These are phyloP conservation scores for Russula vinacea DNA, from an alignment of 768 basidiomycete species.

Conservation along the genomic window DNA sequence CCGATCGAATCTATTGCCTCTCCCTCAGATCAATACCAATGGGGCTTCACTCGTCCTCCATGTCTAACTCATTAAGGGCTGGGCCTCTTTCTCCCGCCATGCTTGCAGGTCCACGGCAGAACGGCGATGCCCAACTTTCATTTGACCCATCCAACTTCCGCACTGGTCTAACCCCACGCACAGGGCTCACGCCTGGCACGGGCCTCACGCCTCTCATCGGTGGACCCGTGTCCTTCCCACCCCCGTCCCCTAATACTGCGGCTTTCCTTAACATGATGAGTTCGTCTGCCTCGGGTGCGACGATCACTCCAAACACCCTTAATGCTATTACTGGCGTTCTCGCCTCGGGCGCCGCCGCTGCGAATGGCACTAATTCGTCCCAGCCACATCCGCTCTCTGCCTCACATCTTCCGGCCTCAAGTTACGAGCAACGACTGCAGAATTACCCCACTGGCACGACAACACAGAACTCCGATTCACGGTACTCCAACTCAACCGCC, in stretches of 20 bases:
- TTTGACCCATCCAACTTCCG: constrained; percentile 76
- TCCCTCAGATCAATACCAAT: constrained; percentile 54
- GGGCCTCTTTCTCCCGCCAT: constrained; percentile 96
- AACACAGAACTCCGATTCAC: constrained; percentile 21
- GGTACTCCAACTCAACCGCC: constrained; percentile 47
- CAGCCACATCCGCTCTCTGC: constrained; percentile 40
- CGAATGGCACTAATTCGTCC: constrained; percentile 57
- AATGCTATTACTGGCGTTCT: constrained; percentile 80
- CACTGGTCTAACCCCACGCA: constrained; percentile 83
- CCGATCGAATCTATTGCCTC: constrained; percentile 78
- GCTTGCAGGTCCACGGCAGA: constrained; percentile 80
- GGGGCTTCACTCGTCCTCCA: constrained; percentile 59
- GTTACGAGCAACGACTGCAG: constrained; percentile 26
- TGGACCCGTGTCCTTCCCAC: constrained; percentile 72
- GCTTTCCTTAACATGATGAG: constrained; percentile 92
- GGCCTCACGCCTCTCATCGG: constrained; percentile 81
- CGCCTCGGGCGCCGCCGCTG: constrained; percentile 52
- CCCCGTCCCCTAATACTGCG: constrained; percentile 83
- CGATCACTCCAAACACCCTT: constrained; percentile 66
- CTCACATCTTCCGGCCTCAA: constrained; percentile 34
- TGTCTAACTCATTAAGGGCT: constrained; percentile 77
- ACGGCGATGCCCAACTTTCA: constrained; percentile 38
- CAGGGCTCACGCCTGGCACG: constrained; percentile 82
- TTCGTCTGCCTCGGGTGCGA: constrained; percentile 40
- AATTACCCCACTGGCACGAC: constrained; percentile 28